These are phyloP conservation scores for Hypericum androsaemum DNA, from an alignment of 345 rosid genomes.

Conservation along the genomic window DNA sequence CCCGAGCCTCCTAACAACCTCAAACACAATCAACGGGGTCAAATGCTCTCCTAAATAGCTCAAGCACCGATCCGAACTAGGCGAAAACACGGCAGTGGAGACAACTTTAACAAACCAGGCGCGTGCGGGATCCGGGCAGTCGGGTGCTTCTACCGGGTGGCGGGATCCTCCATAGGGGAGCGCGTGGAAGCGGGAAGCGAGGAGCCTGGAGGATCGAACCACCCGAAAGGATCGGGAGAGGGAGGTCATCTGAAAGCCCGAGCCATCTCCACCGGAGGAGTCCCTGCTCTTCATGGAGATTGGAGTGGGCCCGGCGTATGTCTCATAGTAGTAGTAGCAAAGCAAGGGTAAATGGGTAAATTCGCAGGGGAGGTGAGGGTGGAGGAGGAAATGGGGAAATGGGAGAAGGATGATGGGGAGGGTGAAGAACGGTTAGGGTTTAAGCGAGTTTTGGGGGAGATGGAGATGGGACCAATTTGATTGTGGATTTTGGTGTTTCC, in stretches of 20 bases:
- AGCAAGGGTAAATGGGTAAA: too few relatives aligned
- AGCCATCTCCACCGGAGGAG: too few relatives aligned
- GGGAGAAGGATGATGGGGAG: too few relatives aligned
- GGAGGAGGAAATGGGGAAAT: too few relatives aligned
- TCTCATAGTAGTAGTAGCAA: too few relatives aligned
- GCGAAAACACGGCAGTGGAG: constrained; percentile 35
- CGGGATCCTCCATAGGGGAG: constrained; percentile 42
- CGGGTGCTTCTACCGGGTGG: constrained; percentile 24
- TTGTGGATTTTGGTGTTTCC: too few relatives aligned
- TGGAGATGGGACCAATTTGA: too few relatives aligned
- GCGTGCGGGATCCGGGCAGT: constrained; percentile 20
- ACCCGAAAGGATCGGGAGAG: constrained; percentile 27
- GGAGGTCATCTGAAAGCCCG: constrained; percentile 40
- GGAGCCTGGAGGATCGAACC: constrained; percentile 48
- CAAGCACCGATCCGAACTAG: constrained; percentile 32
- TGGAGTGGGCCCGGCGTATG: too few relatives aligned
- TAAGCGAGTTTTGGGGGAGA: too few relatives aligned
- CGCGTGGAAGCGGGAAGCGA: constrained; percentile 31
- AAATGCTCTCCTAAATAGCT: constrained; percentile 44
- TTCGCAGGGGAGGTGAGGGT: too few relatives aligned
- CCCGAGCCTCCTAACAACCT: constrained; percentile 51
- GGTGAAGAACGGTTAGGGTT: too few relatives aligned
- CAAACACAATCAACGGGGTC: constrained; percentile 47
- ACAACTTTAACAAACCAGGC: constrained; percentile 75
- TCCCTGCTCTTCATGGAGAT: too few relatives aligned